These are phyloP conservation scores for Gomphus bonarii DNA, from an alignment of 1,284 basidiomycete species.

Conservation along the genomic window DNA sequence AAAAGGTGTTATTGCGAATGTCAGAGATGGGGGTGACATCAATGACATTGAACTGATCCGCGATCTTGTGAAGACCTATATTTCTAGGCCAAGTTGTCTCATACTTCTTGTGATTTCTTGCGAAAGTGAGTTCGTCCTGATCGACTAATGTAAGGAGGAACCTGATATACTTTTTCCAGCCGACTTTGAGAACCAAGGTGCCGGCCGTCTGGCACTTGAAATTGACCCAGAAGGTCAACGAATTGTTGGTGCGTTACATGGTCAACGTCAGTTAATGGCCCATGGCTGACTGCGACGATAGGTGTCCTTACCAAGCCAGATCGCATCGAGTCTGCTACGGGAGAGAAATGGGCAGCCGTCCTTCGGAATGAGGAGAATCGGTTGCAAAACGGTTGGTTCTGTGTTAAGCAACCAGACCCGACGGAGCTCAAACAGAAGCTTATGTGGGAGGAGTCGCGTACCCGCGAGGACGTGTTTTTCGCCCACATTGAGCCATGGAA, in stretches of 20 bases:
- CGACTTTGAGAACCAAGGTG: conserved; percentile 63
- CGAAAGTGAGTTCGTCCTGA: too few species aligned
- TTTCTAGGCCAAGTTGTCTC: conserved; percentile 52
- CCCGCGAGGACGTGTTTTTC: conserved; percentile 58
- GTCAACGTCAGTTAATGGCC: not conserved
- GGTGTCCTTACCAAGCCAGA: conserved; percentile 78
- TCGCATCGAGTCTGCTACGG: conserved; percentile 48
- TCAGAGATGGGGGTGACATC: conserved; percentile 36
- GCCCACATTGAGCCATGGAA: conserved; percentile 45
- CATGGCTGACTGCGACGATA: conserved; percentile 18
- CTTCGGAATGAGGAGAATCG: conserved; percentile 45
- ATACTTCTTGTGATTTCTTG: conserved; percentile 24
- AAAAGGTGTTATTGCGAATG: conserved; percentile 55
- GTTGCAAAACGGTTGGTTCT: conserved; percentile 44
- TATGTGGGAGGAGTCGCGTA: conserved; percentile 42
- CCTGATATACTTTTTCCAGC: conserved; percentile 28
- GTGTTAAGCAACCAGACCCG: conserved; percentile 51
- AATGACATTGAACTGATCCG: conserved; percentile 57
- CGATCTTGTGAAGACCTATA: conserved; percentile 46
- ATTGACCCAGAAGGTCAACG: conserved; percentile 50
- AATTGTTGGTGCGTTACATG: conserved; percentile 45
- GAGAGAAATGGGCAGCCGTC: conserved; percentile 39
- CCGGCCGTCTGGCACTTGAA: conserved; percentile 43
- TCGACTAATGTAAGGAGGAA: too few species aligned
- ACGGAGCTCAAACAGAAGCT: conserved; percentile 36